A percentile compares a stretch with the other conserved stretches of the same genome.
These are phyloP conservation scores for Oryza glumipatula DNA, from an alignment of 176 grass and related monocot species.

Conservation along the genomic window DNA sequence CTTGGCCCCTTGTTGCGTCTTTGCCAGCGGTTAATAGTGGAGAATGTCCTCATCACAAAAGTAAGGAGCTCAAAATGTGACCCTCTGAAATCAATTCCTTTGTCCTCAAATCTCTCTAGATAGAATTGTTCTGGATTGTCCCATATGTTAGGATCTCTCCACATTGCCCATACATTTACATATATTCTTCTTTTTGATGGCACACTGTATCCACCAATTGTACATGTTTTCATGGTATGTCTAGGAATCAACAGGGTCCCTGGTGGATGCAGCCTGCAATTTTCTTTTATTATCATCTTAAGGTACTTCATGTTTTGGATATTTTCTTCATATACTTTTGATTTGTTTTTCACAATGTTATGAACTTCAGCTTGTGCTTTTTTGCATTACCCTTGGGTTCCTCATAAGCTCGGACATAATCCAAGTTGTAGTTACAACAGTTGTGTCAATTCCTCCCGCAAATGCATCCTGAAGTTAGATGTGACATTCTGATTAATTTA, in stretches of 20 bases:
- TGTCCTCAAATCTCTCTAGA: constrained; percentile 44
- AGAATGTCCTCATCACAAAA: not conserved
- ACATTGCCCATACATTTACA: constrained; percentile 50
- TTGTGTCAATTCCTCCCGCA: constrained; percentile 44
- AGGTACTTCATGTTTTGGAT: constrained; percentile 37
- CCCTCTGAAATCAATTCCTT: constrained; percentile 46
- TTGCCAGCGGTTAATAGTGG: too few relatives aligned
- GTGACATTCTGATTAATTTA: too few relatives aligned
- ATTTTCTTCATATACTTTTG: constrained; percentile 39
- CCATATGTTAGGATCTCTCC: constrained; percentile 44
- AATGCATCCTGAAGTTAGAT: constrained; percentile 41
- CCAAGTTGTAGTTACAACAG: constrained; percentile 41
- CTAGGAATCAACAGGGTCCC: constrained; percentile 42
- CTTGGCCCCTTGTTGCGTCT: too few relatives aligned
- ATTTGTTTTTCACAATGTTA: not conserved
- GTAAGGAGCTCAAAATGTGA: constrained; percentile 49
- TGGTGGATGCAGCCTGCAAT: constrained; percentile 45
- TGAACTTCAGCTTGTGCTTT: constrained; percentile 35
- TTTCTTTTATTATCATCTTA: constrained; percentile 60
- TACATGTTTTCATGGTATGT: constrained; percentile 19
- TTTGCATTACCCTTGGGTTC: constrained; percentile 41
- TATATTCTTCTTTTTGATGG: not conserved
- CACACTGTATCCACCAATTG: constrained; percentile 41
- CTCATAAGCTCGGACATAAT: constrained; percentile 54
- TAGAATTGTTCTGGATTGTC: constrained; percentile 43